Conservation (phyloP, 2,329 filamentous ascomycete species). For the Exophiala dermatitidis region DNA sequence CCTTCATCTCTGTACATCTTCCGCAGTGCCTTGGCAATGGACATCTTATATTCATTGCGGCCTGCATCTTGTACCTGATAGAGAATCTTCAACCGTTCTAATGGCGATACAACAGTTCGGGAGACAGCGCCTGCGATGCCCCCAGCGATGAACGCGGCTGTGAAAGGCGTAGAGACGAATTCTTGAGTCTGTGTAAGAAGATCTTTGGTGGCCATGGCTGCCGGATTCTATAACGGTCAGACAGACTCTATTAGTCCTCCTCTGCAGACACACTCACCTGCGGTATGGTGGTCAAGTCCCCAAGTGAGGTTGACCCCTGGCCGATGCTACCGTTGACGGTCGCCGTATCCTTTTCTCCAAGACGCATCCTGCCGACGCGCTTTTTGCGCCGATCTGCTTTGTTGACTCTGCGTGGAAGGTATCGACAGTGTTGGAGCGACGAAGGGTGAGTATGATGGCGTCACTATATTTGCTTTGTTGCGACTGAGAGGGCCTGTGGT, state of each 20-base stretch:
- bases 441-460: conserved; percentile 5
- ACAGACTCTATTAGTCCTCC: background rate
- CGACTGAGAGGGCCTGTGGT: conserved; percentile 10
- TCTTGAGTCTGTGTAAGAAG: conserved; percentile 29
- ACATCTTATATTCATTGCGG: conserved; percentile 86
- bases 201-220: conserved; percentile 20
- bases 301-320: conserved; percentile 18
- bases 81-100: conserved; percentile 95
- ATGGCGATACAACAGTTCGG: conserved; percentile 88
- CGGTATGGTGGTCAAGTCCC: conserved; percentile 20
- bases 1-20: conserved; percentile 99
- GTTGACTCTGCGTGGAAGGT: background rate
- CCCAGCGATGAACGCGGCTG: conserved; percentile 88
- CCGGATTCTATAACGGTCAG: conserved; percentile 20
- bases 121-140: conserved; percentile 96
- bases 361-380: conserved; percentile 17
- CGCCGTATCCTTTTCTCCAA: conserved; percentile 23
- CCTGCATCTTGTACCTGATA: conserved; percentile 91
- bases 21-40: conserved; percentile 74
- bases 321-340: conserved; percentile 22
- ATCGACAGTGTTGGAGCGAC: background rate
- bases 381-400: conserved; percentile 1
- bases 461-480: conserved; percentile 12
- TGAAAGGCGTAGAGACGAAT: conserved; percentile 69
- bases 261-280: conserved; percentile 18